phyloP scores from a whole-genome alignment of 169 alveolate species.

The Miamiensis avidus region DNA sequence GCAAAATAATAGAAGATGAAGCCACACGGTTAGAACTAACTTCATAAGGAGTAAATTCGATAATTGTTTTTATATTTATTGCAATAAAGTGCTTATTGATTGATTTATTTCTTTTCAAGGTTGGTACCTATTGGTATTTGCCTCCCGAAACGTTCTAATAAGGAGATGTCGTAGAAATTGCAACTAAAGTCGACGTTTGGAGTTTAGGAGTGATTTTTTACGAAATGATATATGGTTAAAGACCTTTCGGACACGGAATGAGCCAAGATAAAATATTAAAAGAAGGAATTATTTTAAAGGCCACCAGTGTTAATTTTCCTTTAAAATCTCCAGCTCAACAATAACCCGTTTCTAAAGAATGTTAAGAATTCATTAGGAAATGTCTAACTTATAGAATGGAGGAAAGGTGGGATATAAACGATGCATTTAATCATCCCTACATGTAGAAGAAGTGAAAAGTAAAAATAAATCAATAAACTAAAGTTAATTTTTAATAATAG shows the following conservation, averaged over 20 bases:
- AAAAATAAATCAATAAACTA: no score
- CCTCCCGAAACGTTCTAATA: slow-evolving; percentile 89
- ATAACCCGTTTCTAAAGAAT: slow-evolving; percentile 63
- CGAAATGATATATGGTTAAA: slow-evolving; percentile 86
- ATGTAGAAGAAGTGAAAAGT: slow-evolving; percentile 18
- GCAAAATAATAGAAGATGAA: slow-evolving; percentile 77
- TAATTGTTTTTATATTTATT: no score
- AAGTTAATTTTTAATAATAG: no score
- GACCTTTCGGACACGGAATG: slow-evolving; percentile 88
- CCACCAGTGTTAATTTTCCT: slow-evolving; percentile 78
- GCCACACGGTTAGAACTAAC: slow-evolving; percentile 82
- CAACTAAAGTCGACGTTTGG: slow-evolving; percentile 91
- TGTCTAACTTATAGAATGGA: slow-evolving; percentile 70
- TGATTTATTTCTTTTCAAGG: slow-evolving; percentile 1
- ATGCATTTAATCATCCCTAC: slow-evolving; percentile 36
- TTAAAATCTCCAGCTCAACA: slow-evolving; percentile 50
- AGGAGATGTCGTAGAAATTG: slow-evolving; percentile 56
- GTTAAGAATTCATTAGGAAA: slow-evolving; percentile 78
- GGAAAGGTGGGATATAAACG: slow-evolving; percentile 72
- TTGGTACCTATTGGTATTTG: slow-evolving; percentile 92
- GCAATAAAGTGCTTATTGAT: no score
- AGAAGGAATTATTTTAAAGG: slow-evolving; percentile 78
- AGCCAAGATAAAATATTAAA: slow-evolving; percentile 74
- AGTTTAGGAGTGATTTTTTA: slow-evolving; percentile 88
- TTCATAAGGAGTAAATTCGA: slow-evolving; percentile 84